These are phyloP conservation scores for Rhizopus delemar DNA, from an alignment of 371 early-diverging fungal species.

Conservation along the genomic window DNA sequence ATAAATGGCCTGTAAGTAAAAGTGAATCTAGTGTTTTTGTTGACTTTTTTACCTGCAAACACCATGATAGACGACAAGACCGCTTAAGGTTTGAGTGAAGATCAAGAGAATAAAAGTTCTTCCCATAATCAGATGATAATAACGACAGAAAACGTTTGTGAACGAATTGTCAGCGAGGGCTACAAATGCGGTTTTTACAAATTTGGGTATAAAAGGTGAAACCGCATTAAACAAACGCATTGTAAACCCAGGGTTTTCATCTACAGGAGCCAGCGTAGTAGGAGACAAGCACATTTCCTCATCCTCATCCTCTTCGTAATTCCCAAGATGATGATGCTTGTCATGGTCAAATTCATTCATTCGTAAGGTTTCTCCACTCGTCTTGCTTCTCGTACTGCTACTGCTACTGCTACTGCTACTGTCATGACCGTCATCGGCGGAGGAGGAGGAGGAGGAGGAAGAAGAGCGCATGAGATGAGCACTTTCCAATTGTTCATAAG, in stretches of 20 bases:
- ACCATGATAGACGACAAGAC: constrained; percentile 52
- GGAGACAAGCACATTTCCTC: constrained; percentile 22
- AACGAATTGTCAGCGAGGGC: constrained; percentile 44
- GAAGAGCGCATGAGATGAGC: constrained; percentile 30
- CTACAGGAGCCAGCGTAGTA: constrained; percentile 5
- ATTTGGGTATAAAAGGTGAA: constrained; percentile 36
- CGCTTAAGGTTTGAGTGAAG: constrained; percentile 50
- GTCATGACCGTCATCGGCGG: no score
- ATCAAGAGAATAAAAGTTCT: constrained; percentile 45
- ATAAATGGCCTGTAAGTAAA: background rate
- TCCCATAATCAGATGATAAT: constrained; percentile 42
- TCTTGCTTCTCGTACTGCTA: constrained; percentile 24
- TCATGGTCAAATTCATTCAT: constrained; percentile 25
- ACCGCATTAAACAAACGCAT: constrained; percentile 30
- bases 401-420: background rate
- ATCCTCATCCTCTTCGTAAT: constrained; percentile 21
- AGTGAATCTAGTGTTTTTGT: background rate
- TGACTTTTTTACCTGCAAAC: constrained; percentile 37
- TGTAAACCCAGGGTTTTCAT: constrained; percentile 28
- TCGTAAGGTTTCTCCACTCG: constrained; percentile 40
- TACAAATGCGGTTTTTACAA: constrained; percentile 40
- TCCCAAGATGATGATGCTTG: constrained; percentile 7
- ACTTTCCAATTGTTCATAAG: constrained; percentile 37
- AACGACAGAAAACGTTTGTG: constrained; percentile 43
- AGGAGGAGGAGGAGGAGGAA: constrained; percentile 14